Base-by-base conservation (phyloP, 208 protist genomes). In the Willaertia magna region DNA sequence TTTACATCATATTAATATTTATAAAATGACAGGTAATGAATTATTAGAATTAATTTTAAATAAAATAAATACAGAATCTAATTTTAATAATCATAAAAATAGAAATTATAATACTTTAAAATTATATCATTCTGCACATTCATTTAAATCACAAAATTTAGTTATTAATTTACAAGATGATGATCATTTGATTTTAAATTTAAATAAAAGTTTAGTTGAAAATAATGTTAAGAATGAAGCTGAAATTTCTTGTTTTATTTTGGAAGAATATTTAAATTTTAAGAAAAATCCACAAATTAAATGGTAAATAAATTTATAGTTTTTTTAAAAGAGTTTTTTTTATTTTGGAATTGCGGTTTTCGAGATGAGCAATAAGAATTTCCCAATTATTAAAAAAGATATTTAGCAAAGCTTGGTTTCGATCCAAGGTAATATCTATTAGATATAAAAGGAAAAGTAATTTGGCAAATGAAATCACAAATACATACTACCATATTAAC, bases 91-190 rank as follows among this genome's bases (percentile, higher is more conserved):
- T 51, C 76, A 81, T 39, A 40, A 43, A 44, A 39, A 12, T 34
- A 2, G 44, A 39, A 47, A 47, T 3, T 81, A 81, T 51, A 43
- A 81, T 49, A 81, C 76, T 18, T 51, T 81, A 12, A 81, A 81
- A 49, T 30, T 81, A 30, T 81, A 81, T 51, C 44, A 81, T 51
- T 11, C 48, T 26, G 76, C 76, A 16, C 43, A 52, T 81, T 51
- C 40, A 39, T 51, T 51, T 39, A 81, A 81, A 40, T 40, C 76
- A 9, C 48, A 81, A 51, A 26, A 81, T 81, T 81, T 81, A 51
- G 76, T 81, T 4, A 51, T 81, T 40, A 81, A 81, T 51, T 51
- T 81, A 20, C n/a, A 51, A 81, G 43, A 81, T 51, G 76, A 81
- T 81, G 76, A 81, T 18, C n/a, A 46, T 22, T 51, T 34, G 20